A percentile compares a stretch with the other conserved stretches of the same genome.
Conservation (phyloP, 352 stramenopile genomes). For the Globisporangium spinosum region DNA sequence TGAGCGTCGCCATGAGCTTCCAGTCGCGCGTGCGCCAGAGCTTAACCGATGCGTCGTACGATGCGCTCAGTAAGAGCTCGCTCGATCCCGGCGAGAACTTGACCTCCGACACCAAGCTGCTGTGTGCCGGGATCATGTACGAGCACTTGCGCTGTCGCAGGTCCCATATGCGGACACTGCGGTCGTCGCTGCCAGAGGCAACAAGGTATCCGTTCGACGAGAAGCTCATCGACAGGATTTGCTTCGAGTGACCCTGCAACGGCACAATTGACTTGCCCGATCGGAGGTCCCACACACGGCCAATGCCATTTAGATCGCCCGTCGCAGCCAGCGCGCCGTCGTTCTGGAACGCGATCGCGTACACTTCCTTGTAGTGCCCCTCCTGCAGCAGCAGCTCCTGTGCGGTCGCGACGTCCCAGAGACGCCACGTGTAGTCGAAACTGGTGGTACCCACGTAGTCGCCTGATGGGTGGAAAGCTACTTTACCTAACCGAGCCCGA, state of each 20-base stretch:
- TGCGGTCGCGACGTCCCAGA: conserved; percentile 95
- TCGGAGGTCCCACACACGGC: conserved; percentile 95
- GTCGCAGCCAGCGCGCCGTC: conserved; percentile 93
- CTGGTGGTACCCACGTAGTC: conserved; percentile 92
- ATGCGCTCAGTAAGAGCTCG: conserved; percentile 89
- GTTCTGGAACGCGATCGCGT: conserved; percentile 94
- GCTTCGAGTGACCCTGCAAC: conserved; percentile 93
- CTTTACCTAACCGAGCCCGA: conserved; percentile 68
- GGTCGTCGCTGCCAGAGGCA: conserved; percentile 94
- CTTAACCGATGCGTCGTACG: conserved; percentile 94
- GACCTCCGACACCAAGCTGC: conserved; percentile 92
- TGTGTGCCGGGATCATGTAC: conserved; percentile 94
- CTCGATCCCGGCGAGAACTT: conserved; percentile 75
- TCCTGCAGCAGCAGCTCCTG: conserved; percentile 94
- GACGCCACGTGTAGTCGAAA: conserved; percentile 97
- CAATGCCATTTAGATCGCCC: conserved; percentile 93
- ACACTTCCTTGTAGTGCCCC: conserved; percentile 94
- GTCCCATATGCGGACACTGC: conserved; percentile 96
- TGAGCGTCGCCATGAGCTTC: conserved; percentile 84
- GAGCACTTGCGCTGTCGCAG: conserved; percentile 87
- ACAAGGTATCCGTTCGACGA: conserved; percentile 91
- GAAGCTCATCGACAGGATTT: conserved; percentile 94
- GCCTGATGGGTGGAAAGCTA: conserved; percentile 94
- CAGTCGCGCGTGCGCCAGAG: conserved; percentile 94
- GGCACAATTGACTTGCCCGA: conserved; percentile 91